A percentile compares a stretch with the other conserved stretches of the same genome.
phyloP scores from a whole-genome alignment of 2,329 filamentous ascomycete species.

The Sclerotinia glacialis region DNA sequence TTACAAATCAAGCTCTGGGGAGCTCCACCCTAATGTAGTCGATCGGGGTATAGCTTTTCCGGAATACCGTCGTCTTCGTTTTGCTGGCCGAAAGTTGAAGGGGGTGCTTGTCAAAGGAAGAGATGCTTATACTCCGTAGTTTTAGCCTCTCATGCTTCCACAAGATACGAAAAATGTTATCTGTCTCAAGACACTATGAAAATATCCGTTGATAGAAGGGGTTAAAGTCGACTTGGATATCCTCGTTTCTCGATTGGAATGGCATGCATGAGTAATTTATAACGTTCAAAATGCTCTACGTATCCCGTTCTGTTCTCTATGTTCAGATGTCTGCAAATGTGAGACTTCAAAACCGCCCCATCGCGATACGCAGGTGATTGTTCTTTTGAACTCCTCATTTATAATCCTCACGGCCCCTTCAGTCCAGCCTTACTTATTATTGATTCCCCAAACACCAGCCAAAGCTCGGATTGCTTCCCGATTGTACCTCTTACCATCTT shows the following conservation, averaged over 20 bases:
- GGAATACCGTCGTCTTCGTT: not conserved
- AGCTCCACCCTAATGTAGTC: not conserved
- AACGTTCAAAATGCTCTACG: not conserved
- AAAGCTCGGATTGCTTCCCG: conserved; percentile 26
- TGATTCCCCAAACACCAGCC: conserved; percentile 6
- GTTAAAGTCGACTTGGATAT: not conserved
- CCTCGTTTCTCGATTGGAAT: not conserved
- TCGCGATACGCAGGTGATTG: not conserved
- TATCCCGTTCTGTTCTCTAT: not conserved
- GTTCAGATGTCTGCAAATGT: not conserved
- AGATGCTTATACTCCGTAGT: not conserved
- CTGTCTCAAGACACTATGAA: no score
- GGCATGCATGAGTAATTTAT: not conserved
- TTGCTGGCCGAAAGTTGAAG: not conserved
- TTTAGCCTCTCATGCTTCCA: not conserved
- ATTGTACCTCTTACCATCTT: conserved; percentile 28
- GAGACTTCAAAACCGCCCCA: not conserved
- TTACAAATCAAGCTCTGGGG: conserved; percentile 4
- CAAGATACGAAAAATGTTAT: not conserved
- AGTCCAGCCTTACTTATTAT: not conserved
- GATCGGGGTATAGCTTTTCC: not conserved
- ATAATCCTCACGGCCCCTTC: not conserved
- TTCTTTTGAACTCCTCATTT: not conserved
- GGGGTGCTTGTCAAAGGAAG: not conserved
- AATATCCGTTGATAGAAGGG: not conserved